Evolutionary conservation across 1,284 basidiomycete species (phyloP), one percentile per base, ranked within the genome.

Genomic region (Rhodofomes roseus): DNA sequence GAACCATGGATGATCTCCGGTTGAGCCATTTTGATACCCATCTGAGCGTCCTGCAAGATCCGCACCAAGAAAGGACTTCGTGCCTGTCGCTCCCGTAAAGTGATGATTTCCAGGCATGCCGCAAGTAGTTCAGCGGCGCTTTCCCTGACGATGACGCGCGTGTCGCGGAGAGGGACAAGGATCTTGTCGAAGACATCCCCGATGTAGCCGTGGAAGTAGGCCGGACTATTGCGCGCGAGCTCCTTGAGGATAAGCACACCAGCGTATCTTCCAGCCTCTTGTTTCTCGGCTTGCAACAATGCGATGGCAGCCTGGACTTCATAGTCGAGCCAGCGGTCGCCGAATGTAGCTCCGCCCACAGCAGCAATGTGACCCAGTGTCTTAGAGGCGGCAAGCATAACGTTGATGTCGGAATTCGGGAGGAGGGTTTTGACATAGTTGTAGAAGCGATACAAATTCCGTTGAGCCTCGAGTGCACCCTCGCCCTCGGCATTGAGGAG

Each of bases 1-100:
- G 93, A 96, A 1, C 96, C 97, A 65, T 99, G 95, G 46, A 98
- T 93, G 27, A 93, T 84, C 76, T 92, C 96, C 37, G 90, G 83
- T 69, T 89, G 86, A 3, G 85, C 81, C 72, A 88, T 89, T 72
- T 91, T 91, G 57, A 98, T 77, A 1, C 96, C 96, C 59, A 82
- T 79, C 70, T 95, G 92, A 4, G 95, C 95, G 69, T 99, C 96
- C 64, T 92, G 86, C 59, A 96, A 83, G 23, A 97, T 90, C 76
- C 89, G 89, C 61, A 79, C 76, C 62, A 96, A 81, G 67, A 87
- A 89, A 12, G 86, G 80, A 57, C 82, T 87, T n/a, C 82, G 80
- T 0, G 80, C 77, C 68, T 87, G 84, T 31, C 87, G 80, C 66
- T 92, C 91, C 54, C 90, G 79, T 50, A 82, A 82, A 9, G 86